These are phyloP conservation scores for Termitomyces sp. DNA, from an alignment of 768 basidiomycete genomes.

Conservation along the genomic window DNA sequence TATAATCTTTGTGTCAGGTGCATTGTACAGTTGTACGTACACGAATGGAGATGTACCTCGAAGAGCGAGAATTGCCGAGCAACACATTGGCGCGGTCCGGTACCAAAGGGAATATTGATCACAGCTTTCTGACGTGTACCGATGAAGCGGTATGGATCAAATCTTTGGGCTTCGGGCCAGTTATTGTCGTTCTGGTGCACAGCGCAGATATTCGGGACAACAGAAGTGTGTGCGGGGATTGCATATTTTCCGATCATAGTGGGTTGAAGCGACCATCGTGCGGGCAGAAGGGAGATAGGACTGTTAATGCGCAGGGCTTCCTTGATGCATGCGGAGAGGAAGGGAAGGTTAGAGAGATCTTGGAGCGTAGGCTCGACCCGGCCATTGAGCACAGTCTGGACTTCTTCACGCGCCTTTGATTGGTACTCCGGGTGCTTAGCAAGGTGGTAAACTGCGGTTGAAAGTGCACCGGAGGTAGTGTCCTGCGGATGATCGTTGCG, in stretches of 20 bases:
- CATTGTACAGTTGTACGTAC: too few species aligned
- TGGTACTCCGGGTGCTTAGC: conserved; percentile 31
- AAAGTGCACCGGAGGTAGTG: conserved; percentile 33
- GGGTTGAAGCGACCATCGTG: conserved; percentile 16
- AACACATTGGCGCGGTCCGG: conserved; percentile 27
- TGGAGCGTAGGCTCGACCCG: conserved; percentile 23
- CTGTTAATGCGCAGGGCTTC: conserved; percentile 31
- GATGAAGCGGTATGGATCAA: conserved; percentile 26
- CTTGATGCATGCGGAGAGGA: conserved; percentile 31
- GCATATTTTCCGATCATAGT: conserved; percentile 22
- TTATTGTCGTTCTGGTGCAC: conserved; percentile 22
- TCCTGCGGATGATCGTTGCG: conserved; percentile 17
- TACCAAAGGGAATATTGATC: conserved; percentile 24
- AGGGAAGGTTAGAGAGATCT: conserved; percentile 22
- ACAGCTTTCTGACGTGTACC: conserved; percentile 4
- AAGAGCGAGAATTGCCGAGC: conserved; percentile 24
- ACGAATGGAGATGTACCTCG: conserved; percentile 10
- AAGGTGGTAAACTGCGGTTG: conserved; percentile 29
- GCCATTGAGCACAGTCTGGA: conserved; percentile 21
- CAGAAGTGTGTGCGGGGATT: conserved; percentile 22
- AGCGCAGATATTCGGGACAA: conserved; percentile 26
- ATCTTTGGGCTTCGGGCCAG: conserved; percentile 23
- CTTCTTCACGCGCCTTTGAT: conserved; percentile 28
- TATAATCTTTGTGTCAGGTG: conserved; percentile 8
- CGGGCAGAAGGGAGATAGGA: conserved; percentile 23